phyloP scores from a whole-genome alignment of 1,284 basidiomycete species.

The Coniophora puteana region DNA sequence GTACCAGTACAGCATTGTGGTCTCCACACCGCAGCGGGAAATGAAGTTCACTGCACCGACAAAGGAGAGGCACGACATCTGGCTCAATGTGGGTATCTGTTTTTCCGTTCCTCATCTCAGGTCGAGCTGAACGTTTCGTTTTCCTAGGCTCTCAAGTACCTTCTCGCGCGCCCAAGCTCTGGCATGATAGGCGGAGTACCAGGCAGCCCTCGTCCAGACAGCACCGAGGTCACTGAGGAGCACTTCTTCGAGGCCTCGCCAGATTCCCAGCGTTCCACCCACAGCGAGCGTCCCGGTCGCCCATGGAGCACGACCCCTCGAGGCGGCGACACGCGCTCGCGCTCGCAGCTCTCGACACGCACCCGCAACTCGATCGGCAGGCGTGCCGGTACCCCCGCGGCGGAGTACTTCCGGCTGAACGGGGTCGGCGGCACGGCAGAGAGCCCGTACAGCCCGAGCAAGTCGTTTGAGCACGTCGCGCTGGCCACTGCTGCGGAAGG shows the following conservation, averaged over 20 bases:
- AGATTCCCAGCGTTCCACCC: conserved; percentile 63
- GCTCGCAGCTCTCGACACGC: conserved; percentile 68
- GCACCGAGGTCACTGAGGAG: conserved; percentile 47
- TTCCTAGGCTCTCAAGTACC: conserved; percentile 76
- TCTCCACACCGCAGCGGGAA: conserved; percentile 91
- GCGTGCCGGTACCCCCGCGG: conserved; percentile 83
- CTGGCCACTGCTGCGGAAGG: conserved; percentile 38
- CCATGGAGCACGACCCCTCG: conserved; percentile 73
- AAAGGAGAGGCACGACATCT: conserved; percentile 94
- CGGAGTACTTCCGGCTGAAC: conserved; percentile 84
- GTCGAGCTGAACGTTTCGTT: conserved; percentile 11
- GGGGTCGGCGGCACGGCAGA: conserved; percentile 61
- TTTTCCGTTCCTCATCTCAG: conserved; percentile 2
- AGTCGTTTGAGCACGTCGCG: conserved; percentile 62
- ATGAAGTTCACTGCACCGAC: conserved; percentile 97
- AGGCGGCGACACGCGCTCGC: conserved; percentile 61
- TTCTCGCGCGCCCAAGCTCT: conserved; percentile 67
- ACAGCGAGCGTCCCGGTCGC: conserved; percentile 53
- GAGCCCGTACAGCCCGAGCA: conserved; percentile 63
- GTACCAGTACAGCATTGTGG: conserved; percentile 89
- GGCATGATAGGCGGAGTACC: conserved; percentile 35
- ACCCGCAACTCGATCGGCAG: conserved; percentile 73
- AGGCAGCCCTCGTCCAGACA: conserved; percentile 52
- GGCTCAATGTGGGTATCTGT: conserved; percentile 70
- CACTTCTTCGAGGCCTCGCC: conserved; percentile 57